These are phyloP conservation scores for Cutaneotrichosporon sp. DNA, from an alignment of 1,284 basidiomycete genomes.

Conservation along the genomic window DNA sequence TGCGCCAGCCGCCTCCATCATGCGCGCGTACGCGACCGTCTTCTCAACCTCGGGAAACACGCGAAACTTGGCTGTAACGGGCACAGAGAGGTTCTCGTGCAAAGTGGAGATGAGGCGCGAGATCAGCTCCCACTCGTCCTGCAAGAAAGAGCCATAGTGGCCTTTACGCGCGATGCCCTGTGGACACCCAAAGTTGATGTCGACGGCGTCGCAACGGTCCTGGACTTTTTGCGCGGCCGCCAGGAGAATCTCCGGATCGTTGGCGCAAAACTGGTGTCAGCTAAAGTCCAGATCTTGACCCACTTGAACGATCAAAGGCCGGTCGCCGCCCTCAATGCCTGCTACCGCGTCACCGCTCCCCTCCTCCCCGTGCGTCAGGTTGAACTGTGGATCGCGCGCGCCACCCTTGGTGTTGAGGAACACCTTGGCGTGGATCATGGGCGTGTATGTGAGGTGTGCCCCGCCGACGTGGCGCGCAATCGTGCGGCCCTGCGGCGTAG, in stretches of 20 bases:
- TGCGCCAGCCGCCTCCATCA: constrained; percentile 91
- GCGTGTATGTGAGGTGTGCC: constrained; percentile 77
- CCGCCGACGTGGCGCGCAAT: constrained; percentile 35
- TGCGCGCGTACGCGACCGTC: constrained; percentile 87
- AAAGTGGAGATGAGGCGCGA: constrained; percentile 72
- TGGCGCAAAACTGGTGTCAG: constrained; percentile 68
- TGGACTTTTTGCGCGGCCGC: constrained; percentile 69
- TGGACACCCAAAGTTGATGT: constrained; percentile 93
- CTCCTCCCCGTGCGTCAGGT: constrained; percentile 55
- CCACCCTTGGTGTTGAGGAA: constrained; percentile 54
- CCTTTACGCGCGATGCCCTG: constrained; percentile 90
- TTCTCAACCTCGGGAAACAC: constrained; percentile 79
- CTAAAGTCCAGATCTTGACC: constrained; percentile 5
- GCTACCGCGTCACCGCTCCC: constrained; percentile 38
- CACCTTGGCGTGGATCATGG: constrained; percentile 96
- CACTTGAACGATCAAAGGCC: constrained; percentile 80
- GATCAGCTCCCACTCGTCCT: constrained; percentile 90
- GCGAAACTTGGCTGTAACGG: constrained; percentile 94
- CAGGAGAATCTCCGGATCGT: constrained; percentile 74
- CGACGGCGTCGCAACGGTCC: constrained; percentile 78
- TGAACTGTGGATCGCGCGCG: constrained; percentile 56
- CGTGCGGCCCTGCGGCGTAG: constrained; percentile 1
- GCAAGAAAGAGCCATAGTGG: constrained; percentile 82
- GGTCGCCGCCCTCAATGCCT: constrained; percentile 53
- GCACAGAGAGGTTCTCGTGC: constrained; percentile 74